phyloP scores from a whole-genome alignment of 148 eudicot species.

The Vaccinium myrtillus region DNA sequence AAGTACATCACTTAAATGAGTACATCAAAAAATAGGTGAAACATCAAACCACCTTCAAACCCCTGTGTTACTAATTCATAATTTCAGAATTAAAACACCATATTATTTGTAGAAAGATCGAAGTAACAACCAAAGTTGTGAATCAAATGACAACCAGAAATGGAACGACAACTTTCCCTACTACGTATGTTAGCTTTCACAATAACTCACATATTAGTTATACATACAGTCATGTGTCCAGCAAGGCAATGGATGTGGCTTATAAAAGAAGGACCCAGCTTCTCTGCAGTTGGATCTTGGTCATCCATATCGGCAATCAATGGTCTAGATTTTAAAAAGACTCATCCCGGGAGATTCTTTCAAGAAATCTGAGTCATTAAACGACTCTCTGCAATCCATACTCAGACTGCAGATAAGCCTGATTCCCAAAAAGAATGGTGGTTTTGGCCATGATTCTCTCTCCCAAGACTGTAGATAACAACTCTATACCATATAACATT shows the following conservation, averaged over 20 bases:
- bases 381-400: not conserved
- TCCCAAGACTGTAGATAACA: not conserved
- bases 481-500: not conserved
- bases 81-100: not conserved
- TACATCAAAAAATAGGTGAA: not conserved
- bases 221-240: not conserved
- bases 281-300: not conserved
- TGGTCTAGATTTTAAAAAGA: not conserved
- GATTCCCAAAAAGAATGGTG: not conserved
- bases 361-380: not conserved
- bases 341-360: not conserved
- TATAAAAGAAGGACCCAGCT: not conserved
- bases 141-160: not conserved
- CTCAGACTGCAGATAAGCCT: not conserved
- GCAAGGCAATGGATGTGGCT: not conserved
- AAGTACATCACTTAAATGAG: not conserved
- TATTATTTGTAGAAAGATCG: not conserved
- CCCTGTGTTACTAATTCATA: not conserved
- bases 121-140: not conserved
- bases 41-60: not conserved
- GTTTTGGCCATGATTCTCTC: not conserved
- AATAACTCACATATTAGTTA: not conserved
- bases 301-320: not conserved
- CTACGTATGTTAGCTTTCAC: not conserved
- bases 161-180: not conserved